Conservation (phyloP, 768 basidiomycete genomes). For the Mycena galericulata region DNA sequence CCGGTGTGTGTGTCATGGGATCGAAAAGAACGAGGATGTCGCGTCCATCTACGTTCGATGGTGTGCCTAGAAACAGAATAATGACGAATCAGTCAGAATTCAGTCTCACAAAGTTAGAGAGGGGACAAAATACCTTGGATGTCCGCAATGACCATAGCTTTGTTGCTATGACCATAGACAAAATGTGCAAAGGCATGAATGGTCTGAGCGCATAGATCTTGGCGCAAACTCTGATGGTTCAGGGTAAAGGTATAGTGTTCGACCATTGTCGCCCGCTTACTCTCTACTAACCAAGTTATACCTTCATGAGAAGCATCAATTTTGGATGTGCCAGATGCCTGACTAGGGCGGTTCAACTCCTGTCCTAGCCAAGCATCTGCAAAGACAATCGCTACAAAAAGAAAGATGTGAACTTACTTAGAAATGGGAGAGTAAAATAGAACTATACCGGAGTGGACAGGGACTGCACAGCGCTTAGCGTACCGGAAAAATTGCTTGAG, state of each 20-base stretch:
- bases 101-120: neutral
- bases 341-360: neutral
- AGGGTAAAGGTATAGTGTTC: slow-evolving; percentile 28
- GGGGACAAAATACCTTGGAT: slow-evolving; percentile 23
- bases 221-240: neutral
- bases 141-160: slow-evolving; percentile 22
- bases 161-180: slow-evolving; percentile 21
- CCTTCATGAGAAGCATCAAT: slow-evolving; percentile 8
- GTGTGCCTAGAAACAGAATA: slow-evolving; percentile 22
- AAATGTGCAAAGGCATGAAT: slow-evolving; percentile 32
- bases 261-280: slow-evolving; percentile 18
- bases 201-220: slow-evolving; percentile 13
- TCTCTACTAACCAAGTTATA: slow-evolving; percentile 32
- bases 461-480: neutral
- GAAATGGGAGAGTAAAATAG: neutral
- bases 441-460: neutral
- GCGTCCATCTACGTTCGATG: slow-evolving; percentile 7
- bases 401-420: neutral
- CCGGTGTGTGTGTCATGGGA: slow-evolving; percentile 34
- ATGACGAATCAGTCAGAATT: neutral
- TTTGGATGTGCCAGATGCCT: slow-evolving; percentile 12
- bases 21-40: slow-evolving; percentile 33
- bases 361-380: slow-evolving; percentile 4
- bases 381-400: neutral
- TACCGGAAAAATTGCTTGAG: neutral